A percentile compares a stretch with the other conserved stretches of the same genome.
Evolutionary conservation across 352 stramenopile genomes (phyloP).

Genomic region (Pythium graminicola): DNA sequence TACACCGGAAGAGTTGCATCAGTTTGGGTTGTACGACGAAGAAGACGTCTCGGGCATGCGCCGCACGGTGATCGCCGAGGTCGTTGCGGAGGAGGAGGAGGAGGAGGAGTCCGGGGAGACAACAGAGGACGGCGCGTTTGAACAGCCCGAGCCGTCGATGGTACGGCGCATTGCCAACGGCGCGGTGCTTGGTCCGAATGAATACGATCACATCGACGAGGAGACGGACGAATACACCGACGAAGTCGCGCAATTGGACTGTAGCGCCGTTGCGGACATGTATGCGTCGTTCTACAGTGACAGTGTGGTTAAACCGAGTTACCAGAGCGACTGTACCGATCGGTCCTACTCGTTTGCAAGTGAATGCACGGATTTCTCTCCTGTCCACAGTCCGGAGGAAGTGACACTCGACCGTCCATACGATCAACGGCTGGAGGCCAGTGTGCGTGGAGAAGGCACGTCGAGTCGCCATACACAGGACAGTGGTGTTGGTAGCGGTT

Average conservation of each 20-base stretch:
- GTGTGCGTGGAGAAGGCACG: conserved; percentile 33
- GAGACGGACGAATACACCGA: conserved; percentile 24
- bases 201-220: conserved; percentile 16
- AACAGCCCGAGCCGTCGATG: conserved; percentile 6
- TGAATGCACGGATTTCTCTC: conserved; percentile 35
- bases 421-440: conserved; percentile 63
- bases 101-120: conserved; percentile 30
- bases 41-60: conserved; percentile 1
- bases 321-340: conserved; percentile 58
- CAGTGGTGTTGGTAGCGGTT: conserved; percentile 6
- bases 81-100: conserved; percentile 29
- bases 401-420: conserved; percentile 31
- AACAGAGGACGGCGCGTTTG: conserved; percentile 13
- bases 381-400: conserved; percentile 27
- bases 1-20: conserved; percentile 15
- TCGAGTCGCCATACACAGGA: conserved; percentile 35
- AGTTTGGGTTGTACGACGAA: conserved; percentile 12
- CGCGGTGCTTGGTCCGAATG: not conserved
- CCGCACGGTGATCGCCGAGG: conserved; percentile 18
- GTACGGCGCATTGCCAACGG: conserved; percentile 5
- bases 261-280: conserved; percentile 22
- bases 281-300: conserved; percentile 26
- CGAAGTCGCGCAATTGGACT: conserved; percentile 26
- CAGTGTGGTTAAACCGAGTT: conserved; percentile 29
- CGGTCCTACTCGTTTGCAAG: conserved; percentile 56